Conservation (phyloP, 75 land plant genomes). For the Azolla pinnata region DNA sequence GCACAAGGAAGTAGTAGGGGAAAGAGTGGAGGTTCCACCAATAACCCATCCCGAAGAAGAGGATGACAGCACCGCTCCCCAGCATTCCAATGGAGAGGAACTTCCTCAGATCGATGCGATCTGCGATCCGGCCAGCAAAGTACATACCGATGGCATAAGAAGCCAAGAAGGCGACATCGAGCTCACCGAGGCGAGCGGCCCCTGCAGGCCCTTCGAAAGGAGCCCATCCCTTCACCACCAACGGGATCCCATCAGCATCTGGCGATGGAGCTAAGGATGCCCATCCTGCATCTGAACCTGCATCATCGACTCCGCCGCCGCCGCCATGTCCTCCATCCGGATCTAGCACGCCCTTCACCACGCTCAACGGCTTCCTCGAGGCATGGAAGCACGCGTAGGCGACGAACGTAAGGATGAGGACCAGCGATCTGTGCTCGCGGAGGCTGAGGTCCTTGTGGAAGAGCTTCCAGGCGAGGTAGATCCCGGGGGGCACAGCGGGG, state of each 20-base stretch:
- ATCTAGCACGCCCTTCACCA: slow-evolving; percentile 63
- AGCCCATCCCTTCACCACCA: slow-evolving; percentile 44
- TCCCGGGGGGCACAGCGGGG: no score
- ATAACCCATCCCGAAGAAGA: slow-evolving; percentile 60
- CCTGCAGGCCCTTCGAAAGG: slow-evolving; percentile 59
- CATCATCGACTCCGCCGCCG: slow-evolving; percentile 6
- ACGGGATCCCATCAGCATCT: no score
- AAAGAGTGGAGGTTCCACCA: slow-evolving; percentile 62
- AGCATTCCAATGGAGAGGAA: slow-evolving; percentile 72
- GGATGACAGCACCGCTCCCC: slow-evolving; percentile 61
- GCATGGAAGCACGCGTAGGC: slow-evolving; percentile 77
- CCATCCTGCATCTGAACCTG: background rate
- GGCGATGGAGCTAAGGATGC: background rate
- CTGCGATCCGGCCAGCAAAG: slow-evolving; percentile 70
- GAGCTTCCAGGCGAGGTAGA: no score
- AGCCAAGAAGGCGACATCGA: slow-evolving; percentile 62
- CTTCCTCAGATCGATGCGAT: slow-evolving; percentile 49
- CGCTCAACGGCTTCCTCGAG: slow-evolving; percentile 60
- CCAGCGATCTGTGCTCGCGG: slow-evolving; percentile 11
- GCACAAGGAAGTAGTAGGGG: slow-evolving; percentile 44
- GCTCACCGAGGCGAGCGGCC: slow-evolving; percentile 53
- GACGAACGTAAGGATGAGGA: slow-evolving; percentile 54
- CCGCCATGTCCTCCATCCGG: slow-evolving; percentile 29
- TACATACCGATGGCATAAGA: slow-evolving; percentile 61
- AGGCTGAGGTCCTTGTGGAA: background rate